Evolutionary conservation across 1,284 basidiomycete species (phyloP).

Genomic region (Filobasidium uniguttulatum): DNA sequence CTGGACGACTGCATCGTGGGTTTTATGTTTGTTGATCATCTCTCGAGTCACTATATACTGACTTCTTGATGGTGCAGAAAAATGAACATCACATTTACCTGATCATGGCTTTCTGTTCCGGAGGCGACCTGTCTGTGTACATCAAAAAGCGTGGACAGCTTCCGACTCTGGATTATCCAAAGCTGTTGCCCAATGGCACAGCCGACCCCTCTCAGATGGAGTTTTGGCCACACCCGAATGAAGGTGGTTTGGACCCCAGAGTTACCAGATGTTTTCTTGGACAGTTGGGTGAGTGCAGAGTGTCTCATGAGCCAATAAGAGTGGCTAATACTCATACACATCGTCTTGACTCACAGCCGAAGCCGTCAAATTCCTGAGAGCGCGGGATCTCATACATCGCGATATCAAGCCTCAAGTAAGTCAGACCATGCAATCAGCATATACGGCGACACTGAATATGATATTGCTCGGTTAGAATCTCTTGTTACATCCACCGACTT

Average conservation of each 20-base stretch:
- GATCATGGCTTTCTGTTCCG: conserved; percentile 94
- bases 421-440: background rate
- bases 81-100: conserved; percentile 89
- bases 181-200: conserved; percentile 44
- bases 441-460: background rate
- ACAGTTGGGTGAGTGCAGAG: conserved; percentile 58
- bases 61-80: conserved; percentile 44
- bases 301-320: no score
- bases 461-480: conserved; percentile 50
- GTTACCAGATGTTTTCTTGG: conserved; percentile 86
- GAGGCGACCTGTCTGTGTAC: conserved; percentile 88
- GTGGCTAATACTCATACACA: no score
- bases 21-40: conserved; percentile 6
- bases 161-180: conserved; percentile 59
- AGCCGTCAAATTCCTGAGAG: conserved; percentile 81
- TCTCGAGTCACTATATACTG: background rate
- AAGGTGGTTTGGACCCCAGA: conserved; percentile 78
- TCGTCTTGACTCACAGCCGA: conserved; percentile 46
- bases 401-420: conserved; percentile 90
- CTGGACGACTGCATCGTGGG: conserved; percentile 74
- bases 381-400: conserved; percentile 81
- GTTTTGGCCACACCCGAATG: conserved; percentile 78
- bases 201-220: conserved; percentile 37
- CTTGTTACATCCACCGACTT: conserved; percentile 67
- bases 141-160: conserved; percentile 86